A percentile compares a stretch with the other conserved stretches of the same genome.
Evolutionary conservation across 1,284 basidiomycete genomes (phyloP).

Genomic region (Porogramme epimiltina): DNA sequence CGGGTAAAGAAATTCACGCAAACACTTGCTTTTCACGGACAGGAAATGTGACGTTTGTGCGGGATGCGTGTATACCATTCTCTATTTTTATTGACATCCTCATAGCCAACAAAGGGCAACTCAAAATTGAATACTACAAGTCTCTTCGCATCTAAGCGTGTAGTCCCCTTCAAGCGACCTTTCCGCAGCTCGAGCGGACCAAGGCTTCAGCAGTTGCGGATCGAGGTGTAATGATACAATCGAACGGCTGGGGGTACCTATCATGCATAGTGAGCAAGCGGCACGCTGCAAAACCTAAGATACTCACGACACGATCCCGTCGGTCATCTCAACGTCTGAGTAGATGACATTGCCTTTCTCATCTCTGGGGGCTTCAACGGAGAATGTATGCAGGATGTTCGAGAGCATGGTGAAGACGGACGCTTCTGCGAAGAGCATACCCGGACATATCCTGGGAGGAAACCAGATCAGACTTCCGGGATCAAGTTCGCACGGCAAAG

Average conservation of each 20-base stretch:
- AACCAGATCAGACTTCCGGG: background rate
- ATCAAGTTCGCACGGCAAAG: too few species aligned
- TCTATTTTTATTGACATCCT: too few species aligned
- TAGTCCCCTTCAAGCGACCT: too few species aligned
- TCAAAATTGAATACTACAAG: too few species aligned
- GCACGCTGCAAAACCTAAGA: background rate
- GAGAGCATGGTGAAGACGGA: background rate
- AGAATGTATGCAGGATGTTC: slow-evolving; percentile 1
- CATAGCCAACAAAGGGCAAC: too few species aligned
- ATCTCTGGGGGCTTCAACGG: background rate
- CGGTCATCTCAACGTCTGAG: background rate
- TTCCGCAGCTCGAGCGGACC: background rate
- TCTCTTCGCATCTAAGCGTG: too few species aligned
- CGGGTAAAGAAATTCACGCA: too few species aligned
- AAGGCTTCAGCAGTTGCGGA: background rate
- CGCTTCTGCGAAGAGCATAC: slow-evolving; percentile 4
- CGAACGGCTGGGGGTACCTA: slow-evolving; percentile 8
- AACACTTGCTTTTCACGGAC: too few species aligned
- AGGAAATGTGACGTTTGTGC: too few species aligned
- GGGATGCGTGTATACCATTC: too few species aligned
- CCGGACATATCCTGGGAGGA: slow-evolving; percentile 5
- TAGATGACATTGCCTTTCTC: background rate
- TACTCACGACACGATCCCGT: background rate
- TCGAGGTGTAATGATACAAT: slow-evolving; percentile 6
- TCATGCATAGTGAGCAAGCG: background rate